Base-by-base conservation (phyloP, 2,329 filamentous ascomycete genomes). In the Harringtonia lauricola region DNA sequence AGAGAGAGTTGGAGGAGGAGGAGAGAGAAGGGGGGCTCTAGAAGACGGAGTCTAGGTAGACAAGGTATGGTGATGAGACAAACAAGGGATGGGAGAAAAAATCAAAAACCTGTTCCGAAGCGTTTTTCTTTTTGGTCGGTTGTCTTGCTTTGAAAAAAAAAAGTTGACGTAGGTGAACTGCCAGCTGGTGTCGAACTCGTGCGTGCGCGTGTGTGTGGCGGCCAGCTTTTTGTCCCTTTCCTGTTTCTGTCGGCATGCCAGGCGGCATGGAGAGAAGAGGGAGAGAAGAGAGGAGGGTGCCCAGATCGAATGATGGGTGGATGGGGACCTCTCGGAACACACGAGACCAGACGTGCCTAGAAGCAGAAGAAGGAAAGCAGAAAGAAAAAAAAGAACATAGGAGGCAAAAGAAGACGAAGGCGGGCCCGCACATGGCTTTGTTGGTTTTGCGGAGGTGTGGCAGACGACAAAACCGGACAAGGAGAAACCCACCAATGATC, bases 401-500 rank as follows among this genome's bases (percentile, higher is more conserved):
- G 7, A 26, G 24, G 10, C 24, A 26, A 26, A 26, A 10, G 7
- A 7, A 10, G 24, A n/a, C n/a, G 24, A 26, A 26, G 10, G 24
- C 24, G 10, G 7, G 24, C 24, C 24, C 24, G 10, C 24, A 22
- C 28, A 17, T 21, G 38, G 38, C 38, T 40, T n/a, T n/a, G n/a
- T n/a, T n/a, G n/a, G n/a, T n/a, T n/a, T n/a, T n/a, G n/a, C 18
- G 4, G 5, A 3, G 18, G 41, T 29, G 18, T 26, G 29, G 15
- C 21, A 22, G 22, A 28, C 19, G 8, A 18, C 10, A 41, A 19
- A 14, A 14, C 24, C 13, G 34, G 15, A 36, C 10, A 6, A 12
- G 8, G 48, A 41, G 48, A 43, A 48, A 52, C 55, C 46, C 42
- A 49, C 51, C 43, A 45, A 48, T 49, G 52, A 64, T 70, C 70